These are phyloP conservation scores for Medicago lupulina DNA, from an alignment of 306 rosid species.

Conservation along the genomic window DNA sequence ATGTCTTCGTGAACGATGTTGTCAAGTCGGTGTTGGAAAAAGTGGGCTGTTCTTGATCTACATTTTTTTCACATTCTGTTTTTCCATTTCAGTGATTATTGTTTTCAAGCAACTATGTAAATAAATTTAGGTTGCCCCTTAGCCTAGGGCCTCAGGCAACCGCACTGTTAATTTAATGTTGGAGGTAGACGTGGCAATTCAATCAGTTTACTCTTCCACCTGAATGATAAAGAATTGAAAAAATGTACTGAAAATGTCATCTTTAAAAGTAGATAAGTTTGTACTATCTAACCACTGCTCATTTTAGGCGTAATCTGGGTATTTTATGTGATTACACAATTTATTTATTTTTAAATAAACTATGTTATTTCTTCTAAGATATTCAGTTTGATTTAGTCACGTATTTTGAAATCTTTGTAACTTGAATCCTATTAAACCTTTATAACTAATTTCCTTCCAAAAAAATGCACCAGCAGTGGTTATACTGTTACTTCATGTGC, in stretches of 20 bases:
- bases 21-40: conserved; percentile 58
- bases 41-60: conserved; percentile 38
- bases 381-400: too few species aligned
- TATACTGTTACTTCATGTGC: too few species aligned
- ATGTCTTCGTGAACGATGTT: conserved; percentile 56
- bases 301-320: not conserved
- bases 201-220: not conserved
- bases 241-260: not conserved
- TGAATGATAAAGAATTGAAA: not conserved
- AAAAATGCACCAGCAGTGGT: too few species aligned
- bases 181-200: not conserved
- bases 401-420: too few species aligned
- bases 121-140: not conserved
- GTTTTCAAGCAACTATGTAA: conserved; percentile 10
- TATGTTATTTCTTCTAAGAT: too few species aligned
- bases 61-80: not conserved
- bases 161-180: not conserved
- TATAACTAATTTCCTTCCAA: too few species aligned
- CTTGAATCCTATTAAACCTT: too few species aligned
- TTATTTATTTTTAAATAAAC: not conserved
- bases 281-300: not conserved
- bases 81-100: conserved; percentile 4
- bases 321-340: not conserved
- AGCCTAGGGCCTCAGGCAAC: conserved; percentile 4
- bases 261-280: not conserved